Percentiles rank a stretch among this genome's conserved stretches.
These are phyloP conservation scores for Pyronema omphalodes DNA, from an alignment of 495 filamentous ascomycete species.

Conservation along the genomic window DNA sequence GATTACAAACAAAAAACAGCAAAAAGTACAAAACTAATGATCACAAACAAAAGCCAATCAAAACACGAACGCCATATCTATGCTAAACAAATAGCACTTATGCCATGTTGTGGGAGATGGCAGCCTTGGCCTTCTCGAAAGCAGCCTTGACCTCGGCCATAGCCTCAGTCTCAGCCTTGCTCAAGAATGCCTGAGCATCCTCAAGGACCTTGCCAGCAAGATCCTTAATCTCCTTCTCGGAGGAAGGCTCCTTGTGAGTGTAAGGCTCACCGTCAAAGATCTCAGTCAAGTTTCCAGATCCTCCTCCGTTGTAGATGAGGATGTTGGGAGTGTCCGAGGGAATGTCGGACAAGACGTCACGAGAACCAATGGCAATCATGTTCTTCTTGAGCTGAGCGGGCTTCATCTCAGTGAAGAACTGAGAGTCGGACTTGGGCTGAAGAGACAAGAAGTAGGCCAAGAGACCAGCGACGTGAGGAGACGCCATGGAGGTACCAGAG, in stretches of 20 bases:
- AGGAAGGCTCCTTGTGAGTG: conserved; percentile 22
- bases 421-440: conserved; percentile 72
- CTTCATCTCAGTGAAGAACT: conserved; percentile 77
- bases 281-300: conserved; percentile 68
- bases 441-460: conserved; percentile 95
- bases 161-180: conserved; percentile 37
- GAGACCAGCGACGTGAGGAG: conserved; percentile 89
- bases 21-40: too few species aligned
- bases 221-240: conserved; percentile 36
- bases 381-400: conserved; percentile 85
- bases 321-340: conserved; percentile 69
- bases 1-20: too few species aligned
- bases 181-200: conserved; percentile 50
- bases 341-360: conserved; percentile 62
- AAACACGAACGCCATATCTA: too few species aligned
- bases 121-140: conserved; percentile 19
- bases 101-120: conserved; percentile 9
- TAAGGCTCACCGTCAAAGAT: conserved; percentile 59
- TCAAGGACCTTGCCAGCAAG: conserved; percentile 38
- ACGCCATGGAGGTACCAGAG: conserved; percentile 98
- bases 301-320: conserved; percentile 98
- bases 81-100: not conserved
- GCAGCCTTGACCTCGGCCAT: conserved; percentile 21
- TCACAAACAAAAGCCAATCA: too few species aligned
- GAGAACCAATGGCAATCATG: conserved; percentile 67